phyloP scores from a whole-genome alignment of 192 early-diverging fungal genomes.

The Glomus cerebriforme region DNA sequence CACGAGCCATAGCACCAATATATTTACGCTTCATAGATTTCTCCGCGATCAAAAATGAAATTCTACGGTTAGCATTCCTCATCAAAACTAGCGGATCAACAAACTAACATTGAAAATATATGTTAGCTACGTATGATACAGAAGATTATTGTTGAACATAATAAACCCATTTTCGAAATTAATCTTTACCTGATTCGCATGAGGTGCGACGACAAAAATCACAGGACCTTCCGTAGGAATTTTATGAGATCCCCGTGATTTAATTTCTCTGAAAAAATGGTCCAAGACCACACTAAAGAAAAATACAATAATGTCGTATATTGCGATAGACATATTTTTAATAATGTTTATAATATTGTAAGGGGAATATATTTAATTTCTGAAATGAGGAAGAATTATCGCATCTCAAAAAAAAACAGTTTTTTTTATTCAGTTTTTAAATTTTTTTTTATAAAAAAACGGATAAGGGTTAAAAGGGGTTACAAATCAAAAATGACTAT shows the following conservation, averaged over 20 bases:
- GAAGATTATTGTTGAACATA: background rate
- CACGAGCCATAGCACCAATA: conserved; percentile 80
- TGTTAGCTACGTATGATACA: background rate
- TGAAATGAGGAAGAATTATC: too few species aligned
- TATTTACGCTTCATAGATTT: conserved; percentile 86
- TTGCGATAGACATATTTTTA: background rate
- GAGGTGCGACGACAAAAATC: conserved; percentile 88
- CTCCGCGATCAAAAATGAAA: conserved; percentile 80
- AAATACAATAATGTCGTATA: conserved; percentile 67
- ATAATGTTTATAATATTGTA: too few species aligned
- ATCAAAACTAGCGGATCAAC: conserved; percentile 92
- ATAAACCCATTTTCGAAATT: background rate
- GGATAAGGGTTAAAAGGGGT: too few species aligned
- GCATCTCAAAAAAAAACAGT: too few species aligned
- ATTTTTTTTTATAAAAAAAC: too few species aligned
- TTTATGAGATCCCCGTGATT: conserved; percentile 76
- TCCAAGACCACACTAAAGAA: conserved; percentile 72
- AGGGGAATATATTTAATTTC: too few species aligned
- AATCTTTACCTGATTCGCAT: conserved; percentile 68
- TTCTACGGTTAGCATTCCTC: conserved; percentile 70
- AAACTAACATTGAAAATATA: conserved; percentile 56
- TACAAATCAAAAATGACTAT: too few species aligned
- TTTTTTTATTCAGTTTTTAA: too few species aligned
- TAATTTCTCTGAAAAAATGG: conserved; percentile 90
- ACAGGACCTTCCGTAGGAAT: conserved; percentile 87